These are phyloP conservation scores for Melampsora occidentalis DNA, from an alignment of 1,284 basidiomycete species.

Conservation along the genomic window DNA sequence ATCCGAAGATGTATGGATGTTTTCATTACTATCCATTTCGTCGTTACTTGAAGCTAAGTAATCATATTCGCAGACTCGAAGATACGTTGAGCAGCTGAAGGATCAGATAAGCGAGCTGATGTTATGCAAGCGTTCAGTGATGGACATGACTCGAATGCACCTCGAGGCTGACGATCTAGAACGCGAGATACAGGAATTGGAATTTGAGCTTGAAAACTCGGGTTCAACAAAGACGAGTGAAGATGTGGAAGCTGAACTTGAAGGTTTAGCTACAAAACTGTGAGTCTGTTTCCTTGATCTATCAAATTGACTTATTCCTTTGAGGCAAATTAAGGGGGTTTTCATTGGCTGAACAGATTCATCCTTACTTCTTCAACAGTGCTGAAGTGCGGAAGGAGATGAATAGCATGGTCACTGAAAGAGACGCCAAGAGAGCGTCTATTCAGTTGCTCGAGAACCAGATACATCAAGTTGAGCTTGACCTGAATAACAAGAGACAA, in stretches of 20 bases:
- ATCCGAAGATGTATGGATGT: slow-evolving; percentile 62
- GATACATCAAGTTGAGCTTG: slow-evolving; percentile 38
- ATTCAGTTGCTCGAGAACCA: slow-evolving; percentile 26
- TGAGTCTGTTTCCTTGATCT: slow-evolving; percentile 55
- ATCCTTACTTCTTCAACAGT: slow-evolving; percentile 2
- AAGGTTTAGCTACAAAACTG: slow-evolving; percentile 65
- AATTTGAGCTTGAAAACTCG: slow-evolving; percentile 66
- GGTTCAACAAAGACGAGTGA: slow-evolving; percentile 77
- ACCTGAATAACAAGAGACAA: slow-evolving; percentile 27
- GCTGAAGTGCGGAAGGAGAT: slow-evolving; percentile 20
- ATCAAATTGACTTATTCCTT: not conserved
- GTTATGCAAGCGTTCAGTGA: slow-evolving; percentile 65
- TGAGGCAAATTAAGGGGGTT: not conserved
- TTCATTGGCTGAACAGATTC: not conserved
- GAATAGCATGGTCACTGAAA: slow-evolving; percentile 10
- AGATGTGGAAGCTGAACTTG: slow-evolving; percentile 75
- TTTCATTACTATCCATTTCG: not conserved
- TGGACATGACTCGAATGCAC: slow-evolving; percentile 64
- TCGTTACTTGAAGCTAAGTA: not conserved
- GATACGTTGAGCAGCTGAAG: slow-evolving; percentile 52
- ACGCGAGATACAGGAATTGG: slow-evolving; percentile 65
- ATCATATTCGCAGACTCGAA: slow-evolving; percentile 45
- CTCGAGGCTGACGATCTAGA: slow-evolving; percentile 67
- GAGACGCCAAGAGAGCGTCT: slow-evolving; percentile 20
- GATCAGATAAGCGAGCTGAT: slow-evolving; percentile 62